A percentile compares a stretch with the other conserved stretches of the same genome.
These are phyloP conservation scores for Leccinum insolens DNA, from an alignment of 1,284 basidiomycete species.

Conservation along the genomic window DNA sequence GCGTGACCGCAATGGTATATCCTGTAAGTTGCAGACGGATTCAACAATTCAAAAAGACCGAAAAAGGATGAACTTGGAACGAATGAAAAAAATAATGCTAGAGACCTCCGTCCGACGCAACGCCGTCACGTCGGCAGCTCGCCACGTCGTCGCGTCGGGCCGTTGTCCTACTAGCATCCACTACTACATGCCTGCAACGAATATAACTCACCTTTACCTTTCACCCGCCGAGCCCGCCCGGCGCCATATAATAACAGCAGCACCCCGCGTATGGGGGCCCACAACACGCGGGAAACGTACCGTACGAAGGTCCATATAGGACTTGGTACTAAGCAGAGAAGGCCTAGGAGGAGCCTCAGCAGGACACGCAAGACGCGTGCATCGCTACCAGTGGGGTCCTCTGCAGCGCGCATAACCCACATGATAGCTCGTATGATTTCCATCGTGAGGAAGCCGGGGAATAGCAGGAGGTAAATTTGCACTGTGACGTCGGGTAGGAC, in stretches of 20 bases:
- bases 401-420: fast-evolving
- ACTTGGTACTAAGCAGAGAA: neutral
- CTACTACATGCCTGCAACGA: neutral
- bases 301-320: constrained; percentile 7
- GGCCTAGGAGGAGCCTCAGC: constrained; percentile 3
- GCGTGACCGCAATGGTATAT: neutral
- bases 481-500: no score
- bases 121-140: neutral
- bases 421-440: fast-evolving
- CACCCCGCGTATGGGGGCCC: constrained; percentile 16
- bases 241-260: constrained; percentile 23
- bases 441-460: no score
- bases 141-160: neutral
- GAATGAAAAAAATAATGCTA: neutral
- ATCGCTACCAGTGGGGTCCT: constrained; percentile 8
- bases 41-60: neutral
- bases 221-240: constrained; percentile 8
- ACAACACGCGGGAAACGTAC: neutral
- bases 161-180: neutral
- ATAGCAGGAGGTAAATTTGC: no score
- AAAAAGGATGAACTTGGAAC: neutral
- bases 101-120: neutral
- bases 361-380: constrained; percentile 9
- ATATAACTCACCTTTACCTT: neutral
- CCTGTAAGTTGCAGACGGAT: neutral